Evolutionary conservation across 1,284 basidiomycete species (phyloP).

Genomic region (Moesziomyces sp.): DNA sequence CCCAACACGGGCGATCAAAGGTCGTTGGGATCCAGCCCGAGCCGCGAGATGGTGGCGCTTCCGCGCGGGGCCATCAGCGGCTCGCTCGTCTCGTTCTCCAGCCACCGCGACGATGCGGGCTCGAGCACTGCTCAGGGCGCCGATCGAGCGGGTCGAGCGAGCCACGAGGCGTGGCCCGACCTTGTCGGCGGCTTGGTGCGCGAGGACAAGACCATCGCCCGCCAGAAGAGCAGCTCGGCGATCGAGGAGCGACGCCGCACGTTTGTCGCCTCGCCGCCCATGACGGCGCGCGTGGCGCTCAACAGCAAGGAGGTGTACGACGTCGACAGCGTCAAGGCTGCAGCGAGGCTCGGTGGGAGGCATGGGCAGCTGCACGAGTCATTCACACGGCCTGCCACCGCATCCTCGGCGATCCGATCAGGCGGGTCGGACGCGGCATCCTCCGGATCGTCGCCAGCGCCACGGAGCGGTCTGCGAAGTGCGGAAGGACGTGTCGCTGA

Average conservation of each 20-base stretch:
- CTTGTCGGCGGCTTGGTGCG: too few relatives aligned
- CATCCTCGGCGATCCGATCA: slow-evolving; percentile 12
- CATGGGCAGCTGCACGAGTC: slow-evolving; percentile 2
- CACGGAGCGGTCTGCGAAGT: neutral
- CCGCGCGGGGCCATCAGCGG: slow-evolving; percentile 2
- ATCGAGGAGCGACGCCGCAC: slow-evolving; percentile 37
- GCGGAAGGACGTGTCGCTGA: too few relatives aligned
- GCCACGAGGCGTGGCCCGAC: too few relatives aligned
- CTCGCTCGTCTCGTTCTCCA: slow-evolving; percentile 13
- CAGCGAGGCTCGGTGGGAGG: slow-evolving; percentile 18
- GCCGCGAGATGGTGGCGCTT: slow-evolving; percentile 3
- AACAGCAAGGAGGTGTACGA: slow-evolving; percentile 41
- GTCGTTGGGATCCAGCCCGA: neutral
- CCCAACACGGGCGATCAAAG: slow-evolving; percentile 14
- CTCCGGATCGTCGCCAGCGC: neutral
- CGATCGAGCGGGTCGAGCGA: too few relatives aligned
- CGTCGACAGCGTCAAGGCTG: slow-evolving; percentile 45
- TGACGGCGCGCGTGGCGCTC: slow-evolving; percentile 23
- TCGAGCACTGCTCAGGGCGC: too few relatives aligned
- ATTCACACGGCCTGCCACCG: slow-evolving; percentile 16
- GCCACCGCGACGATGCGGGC: slow-evolving; percentile 5
- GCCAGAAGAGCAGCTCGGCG: slow-evolving; percentile 11
- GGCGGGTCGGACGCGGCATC: neutral
- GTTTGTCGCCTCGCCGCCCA: slow-evolving; percentile 35
- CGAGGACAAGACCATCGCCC: slow-evolving; percentile 1